phyloP scores from a whole-genome alignment of 139 green algal species.

The Dunaliella primolecta region DNA sequence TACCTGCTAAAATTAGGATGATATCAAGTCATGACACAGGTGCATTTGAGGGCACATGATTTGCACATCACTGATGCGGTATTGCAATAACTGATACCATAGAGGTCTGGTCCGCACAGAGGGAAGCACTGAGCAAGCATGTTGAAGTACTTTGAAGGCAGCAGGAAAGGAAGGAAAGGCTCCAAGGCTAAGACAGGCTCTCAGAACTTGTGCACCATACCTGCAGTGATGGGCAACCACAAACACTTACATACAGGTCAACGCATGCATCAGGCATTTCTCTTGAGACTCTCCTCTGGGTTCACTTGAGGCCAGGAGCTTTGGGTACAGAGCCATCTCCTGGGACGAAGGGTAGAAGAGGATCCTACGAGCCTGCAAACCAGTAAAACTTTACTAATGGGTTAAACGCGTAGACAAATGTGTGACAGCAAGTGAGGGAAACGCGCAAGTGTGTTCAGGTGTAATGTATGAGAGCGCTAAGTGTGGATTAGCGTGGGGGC shows the following conservation, averaged over 20 bases:
- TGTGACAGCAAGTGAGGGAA: too few species aligned
- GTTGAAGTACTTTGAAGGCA: background rate
- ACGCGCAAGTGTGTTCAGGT: background rate
- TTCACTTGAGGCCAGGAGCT: background rate
- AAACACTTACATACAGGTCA: background rate
- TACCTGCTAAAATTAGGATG: background rate
- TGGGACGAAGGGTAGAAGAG: background rate
- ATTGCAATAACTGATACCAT: background rate
- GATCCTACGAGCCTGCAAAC: background rate
- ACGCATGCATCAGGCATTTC: background rate
- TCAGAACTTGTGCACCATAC: too few species aligned
- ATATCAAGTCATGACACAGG: too few species aligned
- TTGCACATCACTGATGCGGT: background rate
- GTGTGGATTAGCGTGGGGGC: background rate
- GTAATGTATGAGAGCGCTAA: background rate
- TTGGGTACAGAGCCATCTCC: background rate
- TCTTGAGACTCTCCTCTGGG: background rate
- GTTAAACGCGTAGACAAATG: too few species aligned
- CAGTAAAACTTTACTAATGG: too few species aligned
- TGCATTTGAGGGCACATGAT: background rate
- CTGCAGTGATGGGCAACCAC: too few species aligned
- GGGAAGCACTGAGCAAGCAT: background rate
- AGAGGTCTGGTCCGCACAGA: background rate
- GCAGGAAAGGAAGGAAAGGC: background rate
- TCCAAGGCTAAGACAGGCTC: background rate